phyloP scores from a whole-genome alignment of 139 green algal genomes.

The Gonium pectorale region DNA sequence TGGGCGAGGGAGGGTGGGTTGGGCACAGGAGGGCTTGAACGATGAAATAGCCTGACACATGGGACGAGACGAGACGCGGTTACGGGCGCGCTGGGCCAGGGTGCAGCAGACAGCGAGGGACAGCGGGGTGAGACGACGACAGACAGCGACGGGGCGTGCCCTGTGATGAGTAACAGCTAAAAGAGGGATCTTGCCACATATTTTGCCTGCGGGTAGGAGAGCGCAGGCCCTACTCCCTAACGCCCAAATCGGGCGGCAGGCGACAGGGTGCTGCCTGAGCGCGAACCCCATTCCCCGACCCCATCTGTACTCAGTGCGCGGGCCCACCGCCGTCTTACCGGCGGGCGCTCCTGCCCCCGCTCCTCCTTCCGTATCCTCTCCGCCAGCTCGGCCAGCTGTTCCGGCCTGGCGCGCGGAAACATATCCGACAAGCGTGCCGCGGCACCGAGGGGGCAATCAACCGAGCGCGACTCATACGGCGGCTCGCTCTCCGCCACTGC shows the following conservation, averaged over 20 bases:
- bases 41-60: not conserved
- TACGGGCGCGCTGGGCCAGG: not conserved
- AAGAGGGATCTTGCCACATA: not conserved
- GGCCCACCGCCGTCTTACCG: not conserved
- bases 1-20: not conserved
- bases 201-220: not conserved
- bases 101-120: no score
- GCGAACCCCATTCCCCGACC: not conserved
- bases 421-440: not conserved
- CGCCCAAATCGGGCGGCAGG: not conserved
- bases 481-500: not conserved
- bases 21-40: not conserved
- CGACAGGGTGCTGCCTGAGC: not conserved
- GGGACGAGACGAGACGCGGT: not conserved
- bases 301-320: not conserved
- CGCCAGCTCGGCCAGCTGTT: slow-evolving; percentile 9
- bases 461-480: not conserved
- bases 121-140: no score
- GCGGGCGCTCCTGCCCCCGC: not conserved
- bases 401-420: not conserved
- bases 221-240: not conserved
- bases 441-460: no score
- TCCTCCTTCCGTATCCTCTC: not conserved
- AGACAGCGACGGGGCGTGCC: not conserved
- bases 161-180: not conserved